Evolutionary conservation across 2,329 filamentous ascomycete genomes (phyloP), one percentile per base, ranked within the genome.

Genomic region (Didymella glomerata): DNA sequence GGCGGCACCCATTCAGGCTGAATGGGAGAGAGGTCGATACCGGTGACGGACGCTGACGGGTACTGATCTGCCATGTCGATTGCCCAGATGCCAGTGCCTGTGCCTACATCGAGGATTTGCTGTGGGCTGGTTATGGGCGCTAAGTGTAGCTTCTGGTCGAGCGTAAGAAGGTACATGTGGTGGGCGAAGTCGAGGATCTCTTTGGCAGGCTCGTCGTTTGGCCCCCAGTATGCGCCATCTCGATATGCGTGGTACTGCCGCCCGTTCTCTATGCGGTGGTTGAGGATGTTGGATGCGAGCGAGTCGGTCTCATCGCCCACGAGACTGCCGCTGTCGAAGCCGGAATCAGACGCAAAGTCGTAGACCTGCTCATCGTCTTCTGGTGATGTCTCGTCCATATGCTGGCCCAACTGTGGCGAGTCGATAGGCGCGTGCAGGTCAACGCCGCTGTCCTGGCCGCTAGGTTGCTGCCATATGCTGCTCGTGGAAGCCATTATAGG

Each of bases 21-120:
- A 47, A 83, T 83, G 36, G 82, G 81, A 0, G 78, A 81, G 45
- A 83, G 77, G 64, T 83, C 81, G 22, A 77, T 80, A 38, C 82
- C 82, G 4, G 77, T 77, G 48, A 74, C 69, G 18, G 60, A 66
- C 8, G 70, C 71, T 41, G 67, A 67, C 36, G 71, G 68, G 50
- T 70, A 71, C 40, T 72, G 69, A 42, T 75, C 70, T 28, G 70
- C 65, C 62, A 70, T 70, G 44, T 70, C 68, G 45, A 77, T 77
- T 10, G 74, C 73, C 75, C 75, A 77, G 36, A 77, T 76, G 25
- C 75, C 75, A 4, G 75, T 76, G 4, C 75, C 75, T 0, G 74
- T 77, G 18, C 75, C 75, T 20, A 75, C 69, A 41, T 77, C 75
- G 20, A 75, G 65, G 4, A 73, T 71, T 1, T 56, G 66, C 49